A percentile compares a stretch with the other conserved stretches of the same genome.
Evolutionary conservation across 1,284 basidiomycete genomes (phyloP).

Genomic region (Athelia sp.): DNA sequence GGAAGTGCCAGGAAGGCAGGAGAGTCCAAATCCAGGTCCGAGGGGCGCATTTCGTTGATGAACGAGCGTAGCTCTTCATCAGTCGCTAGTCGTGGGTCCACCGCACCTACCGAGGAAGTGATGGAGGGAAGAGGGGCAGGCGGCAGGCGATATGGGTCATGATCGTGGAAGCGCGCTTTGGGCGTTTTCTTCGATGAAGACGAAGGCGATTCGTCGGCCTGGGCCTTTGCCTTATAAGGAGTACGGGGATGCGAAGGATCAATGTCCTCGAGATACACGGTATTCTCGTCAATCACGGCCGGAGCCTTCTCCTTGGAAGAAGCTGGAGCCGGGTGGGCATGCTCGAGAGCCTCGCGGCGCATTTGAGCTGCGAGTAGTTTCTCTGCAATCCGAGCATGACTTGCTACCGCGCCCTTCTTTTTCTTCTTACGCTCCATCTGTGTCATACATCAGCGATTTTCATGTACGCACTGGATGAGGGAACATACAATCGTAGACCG

Average conservation of each 20-base stretch:
- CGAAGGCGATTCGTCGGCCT: slow-evolving; percentile 34
- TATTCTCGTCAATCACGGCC: slow-evolving; percentile 56
- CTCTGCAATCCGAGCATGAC: slow-evolving; percentile 83
- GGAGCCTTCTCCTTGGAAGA: slow-evolving; percentile 42
- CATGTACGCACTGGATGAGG: no score
- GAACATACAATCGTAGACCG: slow-evolving; percentile 46
- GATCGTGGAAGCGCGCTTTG: slow-evolving; percentile 59
- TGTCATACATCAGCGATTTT: background rate
- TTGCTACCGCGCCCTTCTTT: slow-evolving; percentile 83
- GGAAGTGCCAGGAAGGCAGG: slow-evolving; percentile 91
- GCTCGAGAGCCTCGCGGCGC: slow-evolving; percentile 84
- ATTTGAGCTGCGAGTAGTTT: slow-evolving; percentile 91
- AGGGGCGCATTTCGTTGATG: slow-evolving; percentile 90
- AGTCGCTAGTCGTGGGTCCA: slow-evolving; percentile 89
- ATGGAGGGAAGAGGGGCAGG: slow-evolving; percentile 62
- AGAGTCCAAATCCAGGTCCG: slow-evolving; percentile 86
- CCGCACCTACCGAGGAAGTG: slow-evolving; percentile 58
- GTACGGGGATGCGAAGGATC: slow-evolving; percentile 53
- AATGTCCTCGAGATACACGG: slow-evolving; percentile 85
- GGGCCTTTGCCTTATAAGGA: slow-evolving; percentile 33
- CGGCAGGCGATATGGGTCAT: slow-evolving; percentile 83
- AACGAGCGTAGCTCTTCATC: slow-evolving; percentile 88
- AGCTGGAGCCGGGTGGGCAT: slow-evolving; percentile 44
- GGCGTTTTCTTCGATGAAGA: slow-evolving; percentile 39
- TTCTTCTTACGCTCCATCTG: slow-evolving; percentile 83